Evolutionary conservation across 2,329 filamentous ascomycete species (phyloP).

Genomic region (Cercospora sp.): DNA sequence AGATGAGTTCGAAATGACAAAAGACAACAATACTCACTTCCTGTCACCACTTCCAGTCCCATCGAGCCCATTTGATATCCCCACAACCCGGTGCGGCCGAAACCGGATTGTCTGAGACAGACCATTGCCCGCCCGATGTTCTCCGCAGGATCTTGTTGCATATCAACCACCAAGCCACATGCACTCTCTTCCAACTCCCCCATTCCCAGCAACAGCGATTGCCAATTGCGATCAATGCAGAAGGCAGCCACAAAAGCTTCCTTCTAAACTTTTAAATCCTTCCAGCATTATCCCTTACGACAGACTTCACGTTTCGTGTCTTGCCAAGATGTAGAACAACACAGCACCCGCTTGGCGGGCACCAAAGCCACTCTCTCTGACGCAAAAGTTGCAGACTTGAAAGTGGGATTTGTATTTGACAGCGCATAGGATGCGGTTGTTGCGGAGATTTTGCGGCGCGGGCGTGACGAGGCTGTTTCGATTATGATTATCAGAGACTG

Average conservation of each 20-base stretch:
- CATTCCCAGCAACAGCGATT: neutral
- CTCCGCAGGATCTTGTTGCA: neutral
- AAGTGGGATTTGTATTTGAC: neutral
- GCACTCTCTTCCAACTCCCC: neutral
- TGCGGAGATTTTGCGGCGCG: neutral
- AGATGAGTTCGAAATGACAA: neutral
- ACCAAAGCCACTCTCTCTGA: neutral
- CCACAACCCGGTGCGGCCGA: neutral
- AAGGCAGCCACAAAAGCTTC: neutral
- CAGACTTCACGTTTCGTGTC: neutral
- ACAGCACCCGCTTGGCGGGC: constrained; percentile 5
- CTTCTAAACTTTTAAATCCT: neutral
- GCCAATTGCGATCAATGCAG: neutral
- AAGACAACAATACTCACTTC: neutral
- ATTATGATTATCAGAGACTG: neutral
- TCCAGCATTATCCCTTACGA: neutral
- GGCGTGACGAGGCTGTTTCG: neutral
- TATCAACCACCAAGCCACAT: neutral
- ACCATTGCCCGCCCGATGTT: neutral
- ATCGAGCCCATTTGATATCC: neutral
- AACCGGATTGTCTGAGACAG: neutral
- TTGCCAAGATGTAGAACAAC: neutral
- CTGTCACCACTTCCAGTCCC: neutral
- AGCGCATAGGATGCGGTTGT: neutral
- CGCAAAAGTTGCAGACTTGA: neutral